A percentile compares a stretch with the other conserved stretches of the same genome.
Evolutionary conservation across 2,329 filamentous ascomycete genomes (phyloP).

Genomic region (Westerdykella sp.): DNA sequence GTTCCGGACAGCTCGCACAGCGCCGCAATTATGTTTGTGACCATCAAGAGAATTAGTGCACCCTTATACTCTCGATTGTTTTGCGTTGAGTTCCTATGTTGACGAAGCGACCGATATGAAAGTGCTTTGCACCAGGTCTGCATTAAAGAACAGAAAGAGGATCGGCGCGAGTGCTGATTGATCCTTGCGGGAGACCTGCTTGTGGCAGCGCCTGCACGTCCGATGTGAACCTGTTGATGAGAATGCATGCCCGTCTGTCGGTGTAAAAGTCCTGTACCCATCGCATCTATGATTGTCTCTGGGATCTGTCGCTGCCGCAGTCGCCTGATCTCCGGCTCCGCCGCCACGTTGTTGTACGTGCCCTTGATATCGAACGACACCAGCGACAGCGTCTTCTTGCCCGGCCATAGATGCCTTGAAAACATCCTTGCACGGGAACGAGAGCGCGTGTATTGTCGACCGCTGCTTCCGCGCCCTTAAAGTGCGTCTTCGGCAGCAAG

Average conservation of each 20-base stretch:
- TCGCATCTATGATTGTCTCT: constrained; percentile 8
- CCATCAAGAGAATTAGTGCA: too few relatives aligned
- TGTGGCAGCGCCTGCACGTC: constrained; percentile 3
- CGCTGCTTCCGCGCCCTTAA: constrained; percentile 34
- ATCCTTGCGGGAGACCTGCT: constrained; percentile 8
- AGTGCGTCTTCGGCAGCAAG: constrained; percentile 34
- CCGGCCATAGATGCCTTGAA: constrained; percentile 13
- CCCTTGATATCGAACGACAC: constrained; percentile 40
- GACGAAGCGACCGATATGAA: too few relatives aligned
- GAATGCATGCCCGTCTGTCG: too few relatives aligned
- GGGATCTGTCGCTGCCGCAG: constrained; percentile 27
- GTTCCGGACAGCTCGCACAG: too few relatives aligned
- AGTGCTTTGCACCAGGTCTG: constrained; percentile 16
- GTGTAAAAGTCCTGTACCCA: too few relatives aligned
- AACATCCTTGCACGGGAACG: constrained; percentile 15
- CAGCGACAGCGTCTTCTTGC: constrained; percentile 27
- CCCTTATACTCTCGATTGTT: too few relatives aligned
- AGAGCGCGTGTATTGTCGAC: constrained; percentile 31
- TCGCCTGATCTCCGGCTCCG: constrained; percentile 30
- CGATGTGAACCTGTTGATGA: constrained; percentile 7
- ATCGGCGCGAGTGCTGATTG: constrained; percentile 7
- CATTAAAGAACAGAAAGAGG: constrained; percentile 17
- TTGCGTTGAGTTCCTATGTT: too few relatives aligned
- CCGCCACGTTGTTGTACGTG: constrained; percentile 38
- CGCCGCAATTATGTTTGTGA: too few relatives aligned